Evolutionary conservation across 2,329 filamentous ascomycete species (phyloP), one percentile per base, ranked within the genome.

Genomic region (Trichophyton simii): DNA sequence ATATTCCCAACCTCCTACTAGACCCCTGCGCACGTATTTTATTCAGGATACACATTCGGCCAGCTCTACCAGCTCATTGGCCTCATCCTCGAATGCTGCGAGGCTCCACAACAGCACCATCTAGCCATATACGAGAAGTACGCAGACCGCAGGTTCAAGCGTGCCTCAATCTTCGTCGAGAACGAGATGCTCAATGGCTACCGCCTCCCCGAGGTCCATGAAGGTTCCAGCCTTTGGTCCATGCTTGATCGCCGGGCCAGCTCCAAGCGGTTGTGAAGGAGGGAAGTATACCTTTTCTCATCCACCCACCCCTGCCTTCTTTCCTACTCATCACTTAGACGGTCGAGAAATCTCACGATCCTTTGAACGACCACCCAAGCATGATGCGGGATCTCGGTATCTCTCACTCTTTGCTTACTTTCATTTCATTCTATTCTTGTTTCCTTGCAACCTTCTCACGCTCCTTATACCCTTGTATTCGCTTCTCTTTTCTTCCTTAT

Each of bases 51-150:
- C 77, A 96, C 91, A 1, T 91, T 88, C 77, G 77, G 79, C 54
- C 94, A 99, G 74, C 79, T 99, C 61, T 85, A 86, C 69, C 86
- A 87, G 1, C 77, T 96, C 42, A 81, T 96, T 55, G 79, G 80
- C 13, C 85, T 89, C 72, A 85, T 99, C 66, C 78, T 95, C 58
- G 90, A 96, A 67, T 97, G 92, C 78, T 96, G 91, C 75, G 85
- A 89, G 63, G 82, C 86, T 61, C 88, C 91, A 5, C 81, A 81
- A 65, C 85, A 86, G 69, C 94, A 99, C 71, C 94, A 99, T 72
- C 76, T 79, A 31, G 89, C 91, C 6, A 87, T 99, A 48, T 96
- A 84, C 71, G 89, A 96, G 61, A 99, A 99, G 76, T 99, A 96
- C 76, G 81, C 84, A 42, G 88, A 95, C 72, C 88, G 87, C 71